Conservation (phyloP, 2,329 filamentous ascomycete genomes). For the Colletotrichum scovillei region DNA sequence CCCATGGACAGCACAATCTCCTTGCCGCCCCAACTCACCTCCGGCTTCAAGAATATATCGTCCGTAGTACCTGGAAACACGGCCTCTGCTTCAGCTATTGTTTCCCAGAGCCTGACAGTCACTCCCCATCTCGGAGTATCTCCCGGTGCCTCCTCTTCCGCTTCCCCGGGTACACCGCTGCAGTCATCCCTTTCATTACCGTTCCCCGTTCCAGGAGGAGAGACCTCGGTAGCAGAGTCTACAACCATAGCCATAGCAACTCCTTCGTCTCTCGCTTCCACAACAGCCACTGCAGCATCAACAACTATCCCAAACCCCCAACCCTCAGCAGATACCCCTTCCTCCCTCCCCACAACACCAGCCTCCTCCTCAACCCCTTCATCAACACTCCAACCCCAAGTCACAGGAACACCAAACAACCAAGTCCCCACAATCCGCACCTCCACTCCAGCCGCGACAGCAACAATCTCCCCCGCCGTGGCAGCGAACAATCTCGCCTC, state of each 20-base stretch:
- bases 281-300: not conserved
- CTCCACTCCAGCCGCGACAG: conserved; percentile 49
- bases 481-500: conserved; percentile 58
- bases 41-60: conserved; percentile 8
- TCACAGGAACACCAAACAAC: conserved; percentile 50
- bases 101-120: not conserved
- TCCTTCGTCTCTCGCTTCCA: not conserved
- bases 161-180: not conserved
- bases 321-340: not conserved
- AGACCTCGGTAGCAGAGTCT: not conserved
- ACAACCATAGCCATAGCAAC: not conserved
- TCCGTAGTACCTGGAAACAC: not conserved
- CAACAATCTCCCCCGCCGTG: conserved; percentile 52
- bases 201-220: conserved; percentile 16
- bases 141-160: not conserved
- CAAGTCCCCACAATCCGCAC: conserved; percentile 55
- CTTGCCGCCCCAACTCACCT: conserved; percentile 14
- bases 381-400: not conserved
- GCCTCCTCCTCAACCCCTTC: not conserved
- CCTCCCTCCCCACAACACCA: not conserved
- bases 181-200: conserved; percentile 28
- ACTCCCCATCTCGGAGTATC: not conserved
- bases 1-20: conserved; percentile 29
- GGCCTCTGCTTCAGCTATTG: not conserved
- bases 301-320: not conserved